Evolutionary conservation across 768 basidiomycete species (phyloP), one percentile per base, ranked within the genome.

Genomic region (Boletus rubroflammeus): DNA sequence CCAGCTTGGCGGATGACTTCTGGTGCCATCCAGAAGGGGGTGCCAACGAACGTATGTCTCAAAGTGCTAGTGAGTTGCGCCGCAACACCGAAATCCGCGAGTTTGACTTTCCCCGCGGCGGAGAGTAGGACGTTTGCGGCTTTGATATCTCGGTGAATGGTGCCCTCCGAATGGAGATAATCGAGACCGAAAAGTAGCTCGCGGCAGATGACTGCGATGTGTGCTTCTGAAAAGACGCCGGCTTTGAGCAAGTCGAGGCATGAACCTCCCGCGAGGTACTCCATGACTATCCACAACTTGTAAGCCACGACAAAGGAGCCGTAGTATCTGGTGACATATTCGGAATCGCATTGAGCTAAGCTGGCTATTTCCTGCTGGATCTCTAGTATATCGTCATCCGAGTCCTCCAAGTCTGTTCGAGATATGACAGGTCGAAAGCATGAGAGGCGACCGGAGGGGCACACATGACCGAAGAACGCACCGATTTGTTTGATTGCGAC

Each of bases 221-320:
- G 95, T 0, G 84, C 81, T 72, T 99, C 97, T 14, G 88, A 84
- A 71, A 98, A 97, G 29, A 82, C 76, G 26, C 93, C 96, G 1
- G 93, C 82, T 72, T 96, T 97, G 62, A 98, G 82, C 51, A 99
- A 80, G 72, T 98, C 97, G 51, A 98, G 82, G 73, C 97, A 98
- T 26, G 94, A 97, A n/a, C 97, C 97, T 40, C 97, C 97, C 0
- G 93, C 94, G 50, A 98, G 86, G 73, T 93, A 99, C 72, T 99
- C 97, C 97, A 99, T 98, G 65, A 99, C 76, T 67, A 99, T 99
- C 97, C 97, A 99, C 23, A 99, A 78, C 72, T 98, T 96, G 78
- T 96, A 98, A 34, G 90, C 85, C 60, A 93, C 86, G 50, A 99
- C 93, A 71, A 99, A 99, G 45, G 93, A 94, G 42, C 93, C 95